phyloP scores from a whole-genome alignment of 495 filamentous ascomycete species.

The Penicillium atrosanguineum region DNA sequence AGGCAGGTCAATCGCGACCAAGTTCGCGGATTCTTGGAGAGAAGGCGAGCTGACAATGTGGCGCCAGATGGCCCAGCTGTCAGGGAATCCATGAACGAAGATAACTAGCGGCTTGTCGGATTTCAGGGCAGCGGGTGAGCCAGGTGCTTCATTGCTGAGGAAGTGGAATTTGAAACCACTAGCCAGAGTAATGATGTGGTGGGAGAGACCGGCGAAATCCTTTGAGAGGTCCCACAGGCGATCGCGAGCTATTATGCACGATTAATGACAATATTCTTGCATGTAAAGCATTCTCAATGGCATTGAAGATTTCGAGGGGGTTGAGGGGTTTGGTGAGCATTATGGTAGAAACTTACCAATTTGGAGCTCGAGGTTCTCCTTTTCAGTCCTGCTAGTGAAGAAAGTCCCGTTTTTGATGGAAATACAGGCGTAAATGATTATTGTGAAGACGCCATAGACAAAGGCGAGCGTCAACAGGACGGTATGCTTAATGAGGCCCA shows the following conservation, averaged over 20 bases:
- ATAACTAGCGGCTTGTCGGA: slow-evolving; percentile 47
- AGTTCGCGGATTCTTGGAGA: slow-evolving; percentile 31
- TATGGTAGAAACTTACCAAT: slow-evolving; percentile 28
- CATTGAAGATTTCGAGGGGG: neutral
- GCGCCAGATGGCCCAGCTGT: slow-evolving; percentile 55
- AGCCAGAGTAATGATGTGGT: slow-evolving; percentile 46
- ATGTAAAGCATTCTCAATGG: neutral
- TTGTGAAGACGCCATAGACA: slow-evolving; percentile 36
- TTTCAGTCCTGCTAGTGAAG: slow-evolving; percentile 35
- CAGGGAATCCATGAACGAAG: slow-evolving; percentile 59
- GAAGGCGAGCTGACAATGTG: slow-evolving; percentile 31
- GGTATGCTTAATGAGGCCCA: slow-evolving; percentile 19
- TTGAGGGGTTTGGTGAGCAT: neutral
- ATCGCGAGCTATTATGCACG: slow-evolving; percentile 32
- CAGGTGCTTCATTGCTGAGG: slow-evolving; percentile 37
- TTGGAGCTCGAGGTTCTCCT: slow-evolving; percentile 37
- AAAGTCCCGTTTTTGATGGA: slow-evolving; percentile 27
- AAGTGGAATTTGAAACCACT: slow-evolving; percentile 54
- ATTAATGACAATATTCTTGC: neutral
- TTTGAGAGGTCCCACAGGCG: slow-evolving; percentile 47
- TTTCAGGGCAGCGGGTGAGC: slow-evolving; percentile 13
- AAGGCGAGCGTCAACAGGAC: slow-evolving; percentile 20
- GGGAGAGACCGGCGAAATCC: slow-evolving; percentile 37
- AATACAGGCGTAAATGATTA: slow-evolving; percentile 27
- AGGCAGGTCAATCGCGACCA: slow-evolving; percentile 55